These are phyloP conservation scores for Rhododendron ovatum DNA, from an alignment of 148 eudicot species.

Conservation along the genomic window DNA sequence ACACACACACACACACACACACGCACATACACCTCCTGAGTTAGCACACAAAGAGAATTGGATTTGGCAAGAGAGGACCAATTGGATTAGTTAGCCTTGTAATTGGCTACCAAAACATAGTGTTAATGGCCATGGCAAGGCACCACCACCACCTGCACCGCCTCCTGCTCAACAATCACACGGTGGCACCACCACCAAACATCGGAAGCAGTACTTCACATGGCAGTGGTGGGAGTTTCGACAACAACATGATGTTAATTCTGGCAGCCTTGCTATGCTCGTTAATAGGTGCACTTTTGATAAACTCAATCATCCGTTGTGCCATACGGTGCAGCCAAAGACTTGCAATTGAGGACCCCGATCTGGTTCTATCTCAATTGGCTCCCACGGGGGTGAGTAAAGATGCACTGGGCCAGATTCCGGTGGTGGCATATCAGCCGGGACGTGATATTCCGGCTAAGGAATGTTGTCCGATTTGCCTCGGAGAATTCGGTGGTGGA, in stretches of 20 bases:
- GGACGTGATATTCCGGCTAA: background rate
- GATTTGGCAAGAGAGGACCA: constrained; percentile 3
- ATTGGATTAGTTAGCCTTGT: background rate
- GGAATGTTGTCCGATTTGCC: constrained; percentile 23
- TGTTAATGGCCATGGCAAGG: background rate
- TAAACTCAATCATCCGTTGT: constrained; percentile 20
- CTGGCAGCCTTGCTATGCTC: constrained; percentile 22
- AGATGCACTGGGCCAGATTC: constrained; percentile 6
- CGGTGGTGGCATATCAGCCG: constrained; percentile 4
- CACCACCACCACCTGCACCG: background rate
- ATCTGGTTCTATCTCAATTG: background rate
- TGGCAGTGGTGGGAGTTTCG: constrained; percentile 6
- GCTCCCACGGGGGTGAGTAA: background rate
- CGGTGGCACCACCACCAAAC: background rate
- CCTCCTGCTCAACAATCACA: background rate
- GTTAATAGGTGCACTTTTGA: constrained; percentile 14
- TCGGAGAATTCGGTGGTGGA: constrained; percentile 18
- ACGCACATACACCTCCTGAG: background rate
- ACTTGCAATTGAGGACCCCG: background rate
- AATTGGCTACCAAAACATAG: background rate
- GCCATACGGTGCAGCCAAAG: constrained; percentile 5
- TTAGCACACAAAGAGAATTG: background rate
- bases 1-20: background rate
- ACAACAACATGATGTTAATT: constrained; percentile 19
- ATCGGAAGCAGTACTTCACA: background rate